These are phyloP conservation scores for Stagonosporopsis rhizophila DNA, from an alignment of 2,329 filamentous ascomycete genomes.

Conservation along the genomic window DNA sequence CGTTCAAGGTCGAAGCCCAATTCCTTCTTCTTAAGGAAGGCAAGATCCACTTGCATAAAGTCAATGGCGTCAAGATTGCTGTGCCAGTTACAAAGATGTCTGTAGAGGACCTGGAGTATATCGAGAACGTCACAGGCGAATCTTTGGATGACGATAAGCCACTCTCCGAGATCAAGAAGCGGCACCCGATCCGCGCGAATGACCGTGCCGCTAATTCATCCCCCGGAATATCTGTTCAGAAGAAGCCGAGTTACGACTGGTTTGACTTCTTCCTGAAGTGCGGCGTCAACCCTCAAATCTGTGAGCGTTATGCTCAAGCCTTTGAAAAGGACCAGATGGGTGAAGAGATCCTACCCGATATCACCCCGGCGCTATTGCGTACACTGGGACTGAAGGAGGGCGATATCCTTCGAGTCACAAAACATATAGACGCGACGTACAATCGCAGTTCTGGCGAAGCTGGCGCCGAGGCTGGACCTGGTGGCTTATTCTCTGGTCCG, in stretches of 20 bases:
- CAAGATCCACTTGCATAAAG: slow-evolving; percentile 97
- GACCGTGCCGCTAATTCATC: slow-evolving; percentile 47
- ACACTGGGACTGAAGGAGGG: slow-evolving; percentile 94
- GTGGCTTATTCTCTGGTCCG: slow-evolving; percentile 88
- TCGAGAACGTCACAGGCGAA: slow-evolving; percentile 84
- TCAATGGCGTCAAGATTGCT: slow-evolving; percentile 97
- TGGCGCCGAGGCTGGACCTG: slow-evolving; percentile 65
- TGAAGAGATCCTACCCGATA: slow-evolving; percentile 88
- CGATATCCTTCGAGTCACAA: slow-evolving; percentile 95
- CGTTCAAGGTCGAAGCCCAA: slow-evolving; percentile 96
- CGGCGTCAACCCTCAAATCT: slow-evolving; percentile 89
- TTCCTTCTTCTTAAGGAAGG: slow-evolving; percentile 94
- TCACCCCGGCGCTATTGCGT: slow-evolving; percentile 80
- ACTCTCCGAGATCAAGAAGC: slow-evolving; percentile 76
- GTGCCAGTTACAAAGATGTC: slow-evolving; percentile 97
- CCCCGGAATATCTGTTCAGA: slow-evolving; percentile 69
- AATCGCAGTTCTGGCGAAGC: slow-evolving; percentile 66
- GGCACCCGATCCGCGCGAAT: slow-evolving; percentile 58
- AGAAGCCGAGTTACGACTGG: slow-evolving; percentile 89
- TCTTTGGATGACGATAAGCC: slow-evolving; percentile 94
- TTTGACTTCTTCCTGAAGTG: slow-evolving; percentile 97
- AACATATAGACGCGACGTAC: slow-evolving; percentile 81
- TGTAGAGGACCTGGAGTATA: slow-evolving; percentile 90
- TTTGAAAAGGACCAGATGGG: slow-evolving; percentile 95
- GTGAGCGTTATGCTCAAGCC: slow-evolving; percentile 90